Evolutionary conservation across 148 eudicot genomes (phyloP).

Genomic region (Camellia sinensis): DNA sequence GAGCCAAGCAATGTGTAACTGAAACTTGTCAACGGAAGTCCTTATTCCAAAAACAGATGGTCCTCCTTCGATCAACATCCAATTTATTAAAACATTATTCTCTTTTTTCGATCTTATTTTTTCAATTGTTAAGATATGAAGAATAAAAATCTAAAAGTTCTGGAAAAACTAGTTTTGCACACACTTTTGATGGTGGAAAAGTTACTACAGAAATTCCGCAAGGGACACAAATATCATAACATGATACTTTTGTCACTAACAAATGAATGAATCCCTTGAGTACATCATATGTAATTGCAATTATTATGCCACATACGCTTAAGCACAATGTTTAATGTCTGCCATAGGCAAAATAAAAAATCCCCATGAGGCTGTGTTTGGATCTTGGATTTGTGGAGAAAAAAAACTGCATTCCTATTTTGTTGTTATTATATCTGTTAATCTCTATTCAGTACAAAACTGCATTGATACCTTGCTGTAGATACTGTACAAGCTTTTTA

Average conservation of each 20-base stretch:
- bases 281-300: background rate
- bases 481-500: conserved; percentile 88
- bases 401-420: background rate
- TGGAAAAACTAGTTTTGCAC: background rate
- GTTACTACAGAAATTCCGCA: background rate
- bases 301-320: background rate
- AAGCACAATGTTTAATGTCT: too few species aligned
- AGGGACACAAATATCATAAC: background rate
- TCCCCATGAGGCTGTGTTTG: background rate
- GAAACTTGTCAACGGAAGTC: background rate
- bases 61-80: background rate
- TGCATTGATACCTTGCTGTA: conserved; percentile 67
- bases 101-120: background rate
- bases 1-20: background rate
- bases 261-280: background rate
- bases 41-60: background rate
- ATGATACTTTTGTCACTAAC: background rate
- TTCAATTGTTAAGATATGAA: background rate
- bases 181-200: background rate
- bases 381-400: too few species aligned
- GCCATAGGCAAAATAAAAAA: background rate
- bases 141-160: background rate
- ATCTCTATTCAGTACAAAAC: background rate
- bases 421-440: background rate
- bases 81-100: background rate